Base-by-base conservation (phyloP, 2,329 filamentous ascomycete genomes). In the Parafenestella ontariensis region DNA sequence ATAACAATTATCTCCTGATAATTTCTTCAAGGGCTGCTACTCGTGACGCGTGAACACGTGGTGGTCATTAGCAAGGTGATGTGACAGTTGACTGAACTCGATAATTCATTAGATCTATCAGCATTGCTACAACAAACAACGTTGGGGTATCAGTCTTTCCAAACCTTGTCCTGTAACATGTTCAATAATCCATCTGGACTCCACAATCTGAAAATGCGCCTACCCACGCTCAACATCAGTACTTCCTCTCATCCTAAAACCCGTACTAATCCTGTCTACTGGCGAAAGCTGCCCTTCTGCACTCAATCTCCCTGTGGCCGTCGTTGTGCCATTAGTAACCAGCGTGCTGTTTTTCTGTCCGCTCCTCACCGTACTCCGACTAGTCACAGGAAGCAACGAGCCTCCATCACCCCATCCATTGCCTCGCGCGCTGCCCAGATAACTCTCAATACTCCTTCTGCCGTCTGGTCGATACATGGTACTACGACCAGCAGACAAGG, bases 221-320 rank as follows among this genome's bases (percentile, higher is more conserved):
- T 33, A 54, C 23, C 46, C 53, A 8, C 59, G 52, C 42, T 74
- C 65, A 17, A 72, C 52, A 57, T 75, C 72, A 20, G 42, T 49
- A 58, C 73, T 75, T 9, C 54, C 56, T 7, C 73, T 61, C 44
- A 75, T 70, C 23, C 67, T 61, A 45, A 75, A 75, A 6, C 73
- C 73, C 0, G 73, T 75, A 49, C 65, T 73, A 3, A 64, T 49
- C 37, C 70, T 65, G 49, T 72, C 70, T 4, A 67, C 60, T 3
- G 64, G 61, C 6, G 64, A 61, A 7, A 54, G 58, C 43, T 65
- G 54, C 3, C 59, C 53, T 43, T 65, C 64, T 8, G 54, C 57
- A 52, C 65, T 68, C 36, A 69, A 23, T 13, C 65, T 54, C 8
- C 58, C 58, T 41, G 44, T 52, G 1, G 56, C 48, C 0, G 50